These are phyloP conservation scores for Polysphondylium violaceum DNA, from an alignment of 78 protist species.

Conservation along the genomic window DNA sequence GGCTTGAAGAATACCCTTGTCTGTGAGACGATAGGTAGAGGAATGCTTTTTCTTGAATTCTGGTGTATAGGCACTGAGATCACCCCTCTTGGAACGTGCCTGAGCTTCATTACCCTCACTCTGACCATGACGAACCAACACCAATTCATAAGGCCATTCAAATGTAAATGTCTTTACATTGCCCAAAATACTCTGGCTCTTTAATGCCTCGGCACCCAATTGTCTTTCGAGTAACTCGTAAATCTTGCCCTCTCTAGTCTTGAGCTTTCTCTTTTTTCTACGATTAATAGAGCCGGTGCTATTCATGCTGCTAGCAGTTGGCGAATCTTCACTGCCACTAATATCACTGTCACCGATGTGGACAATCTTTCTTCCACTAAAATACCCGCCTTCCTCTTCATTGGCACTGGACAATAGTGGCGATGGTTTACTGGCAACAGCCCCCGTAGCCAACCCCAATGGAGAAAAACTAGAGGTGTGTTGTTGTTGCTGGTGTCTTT, in stretches of 20 bases:
- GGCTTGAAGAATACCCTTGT: conserved; percentile 81
- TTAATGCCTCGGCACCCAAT: conserved; percentile 27
- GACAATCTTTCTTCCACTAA: conserved; percentile 49
- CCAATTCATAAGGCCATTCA: conserved; percentile 82
- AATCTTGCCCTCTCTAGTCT: conserved; percentile 47
- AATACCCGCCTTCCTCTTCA: conserved; percentile 1
- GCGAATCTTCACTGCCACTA: conserved; percentile 33
- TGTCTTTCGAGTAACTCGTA: conserved; percentile 41
- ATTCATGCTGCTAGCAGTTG: background rate
- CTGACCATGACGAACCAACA: conserved; percentile 80
- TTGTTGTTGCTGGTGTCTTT: background rate
- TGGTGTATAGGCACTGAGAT: conserved; percentile 77
- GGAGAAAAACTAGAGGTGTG: background rate
- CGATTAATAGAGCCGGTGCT: background rate
- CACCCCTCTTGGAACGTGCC: conserved; percentile 78
- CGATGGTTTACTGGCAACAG: background rate
- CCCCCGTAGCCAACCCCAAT: background rate
- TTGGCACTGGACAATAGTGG: background rate
- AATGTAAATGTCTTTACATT: background rate
- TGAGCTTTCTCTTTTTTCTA: background rate
- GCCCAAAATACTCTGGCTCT: background rate
- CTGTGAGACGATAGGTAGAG: conserved; percentile 81
- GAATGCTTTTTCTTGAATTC: conserved; percentile 79
- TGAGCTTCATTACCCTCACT: conserved; percentile 83
- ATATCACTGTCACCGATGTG: conserved; percentile 17